Conservation (phyloP, 495 filamentous ascomycete genomes). For the Lichina pygmaea region DNA sequence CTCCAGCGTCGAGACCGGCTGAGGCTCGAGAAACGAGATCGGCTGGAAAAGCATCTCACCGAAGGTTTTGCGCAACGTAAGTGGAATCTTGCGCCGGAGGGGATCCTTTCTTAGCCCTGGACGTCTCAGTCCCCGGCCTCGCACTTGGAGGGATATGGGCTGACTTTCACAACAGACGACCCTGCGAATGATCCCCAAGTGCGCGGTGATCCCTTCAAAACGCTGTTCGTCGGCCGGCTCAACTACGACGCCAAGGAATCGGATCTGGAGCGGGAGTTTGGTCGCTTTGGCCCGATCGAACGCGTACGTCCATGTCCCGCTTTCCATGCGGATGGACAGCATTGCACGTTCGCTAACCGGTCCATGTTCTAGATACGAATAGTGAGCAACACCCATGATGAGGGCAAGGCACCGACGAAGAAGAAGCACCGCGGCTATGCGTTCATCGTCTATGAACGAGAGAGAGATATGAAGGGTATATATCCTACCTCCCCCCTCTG, state of each 20-base stretch:
- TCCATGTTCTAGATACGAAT: conserved; percentile 49
- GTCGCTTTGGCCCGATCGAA: conserved; percentile 83
- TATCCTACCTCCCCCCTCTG: conserved; percentile 12
- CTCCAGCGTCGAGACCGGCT: conserved; percentile 58
- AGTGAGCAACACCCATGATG: conserved; percentile 36
- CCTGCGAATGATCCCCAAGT: conserved; percentile 59
- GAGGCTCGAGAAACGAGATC: conserved; percentile 48
- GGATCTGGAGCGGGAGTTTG: conserved; percentile 84
- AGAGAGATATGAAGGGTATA: conserved; percentile 98
- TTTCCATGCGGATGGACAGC: too few species aligned
- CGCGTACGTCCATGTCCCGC: conserved; percentile 26
- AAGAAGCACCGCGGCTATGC: conserved; percentile 79
- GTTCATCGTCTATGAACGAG: conserved; percentile 89
- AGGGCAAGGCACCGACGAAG: conserved; percentile 30
- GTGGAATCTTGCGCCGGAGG: conserved; percentile 9
- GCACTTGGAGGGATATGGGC: neutral
- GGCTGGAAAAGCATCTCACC: conserved; percentile 29
- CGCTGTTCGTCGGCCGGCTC: conserved; percentile 73
- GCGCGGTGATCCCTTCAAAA: conserved; percentile 81
- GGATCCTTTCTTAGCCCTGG: neutral
- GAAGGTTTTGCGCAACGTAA: conserved; percentile 46
- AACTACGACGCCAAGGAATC: conserved; percentile 69
- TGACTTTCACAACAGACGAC: conserved; percentile 20
- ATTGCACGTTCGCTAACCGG: conserved; percentile 4
- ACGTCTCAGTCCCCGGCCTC: conserved; percentile 3